Percentiles rank a stretch among this genome's conserved stretches.
Conservation (phyloP, 306 rosid species). For the Mimosa pudica region DNA sequence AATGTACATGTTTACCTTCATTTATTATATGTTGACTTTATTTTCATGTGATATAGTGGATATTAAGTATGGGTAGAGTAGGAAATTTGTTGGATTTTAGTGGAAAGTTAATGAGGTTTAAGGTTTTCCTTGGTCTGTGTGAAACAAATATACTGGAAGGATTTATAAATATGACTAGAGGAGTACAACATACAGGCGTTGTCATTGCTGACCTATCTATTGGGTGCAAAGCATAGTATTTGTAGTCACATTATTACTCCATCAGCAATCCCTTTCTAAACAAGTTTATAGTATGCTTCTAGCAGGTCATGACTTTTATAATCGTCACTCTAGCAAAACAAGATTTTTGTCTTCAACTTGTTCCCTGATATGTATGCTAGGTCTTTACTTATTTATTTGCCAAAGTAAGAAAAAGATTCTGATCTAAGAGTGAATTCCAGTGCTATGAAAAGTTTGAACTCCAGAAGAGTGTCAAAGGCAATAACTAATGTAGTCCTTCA, state of each 20-base stretch:
- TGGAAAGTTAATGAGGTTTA: too few relatives aligned
- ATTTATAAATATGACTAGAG: too few relatives aligned
- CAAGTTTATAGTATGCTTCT: too few relatives aligned
- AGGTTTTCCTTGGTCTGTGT: too few relatives aligned
- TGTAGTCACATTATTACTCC: constrained; percentile 4
- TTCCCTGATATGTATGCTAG: background rate
- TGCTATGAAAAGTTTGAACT: background rate
- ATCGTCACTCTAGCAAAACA: constrained; percentile 9
- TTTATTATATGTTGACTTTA: too few relatives aligned
- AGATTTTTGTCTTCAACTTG: background rate
- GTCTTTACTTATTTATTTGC: background rate
- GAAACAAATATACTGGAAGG: too few relatives aligned
- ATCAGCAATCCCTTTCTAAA: constrained; percentile 1
- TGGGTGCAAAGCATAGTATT: constrained; percentile 23
- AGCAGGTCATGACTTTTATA: background rate
- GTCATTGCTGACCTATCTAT: background rate
- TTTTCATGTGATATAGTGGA: too few relatives aligned
- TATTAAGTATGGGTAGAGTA: too few relatives aligned
- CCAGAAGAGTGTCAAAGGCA: constrained; percentile 4
- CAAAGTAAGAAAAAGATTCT: constrained; percentile 1
- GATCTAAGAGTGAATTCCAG: background rate
- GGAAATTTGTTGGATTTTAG: too few relatives aligned
- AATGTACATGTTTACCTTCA: too few relatives aligned
- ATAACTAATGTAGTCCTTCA: constrained; percentile 6
- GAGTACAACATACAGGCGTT: background rate